phyloP scores from a whole-genome alignment of 2,329 filamentous ascomycete genomes.

The Sclerotinia trifoliorum region DNA sequence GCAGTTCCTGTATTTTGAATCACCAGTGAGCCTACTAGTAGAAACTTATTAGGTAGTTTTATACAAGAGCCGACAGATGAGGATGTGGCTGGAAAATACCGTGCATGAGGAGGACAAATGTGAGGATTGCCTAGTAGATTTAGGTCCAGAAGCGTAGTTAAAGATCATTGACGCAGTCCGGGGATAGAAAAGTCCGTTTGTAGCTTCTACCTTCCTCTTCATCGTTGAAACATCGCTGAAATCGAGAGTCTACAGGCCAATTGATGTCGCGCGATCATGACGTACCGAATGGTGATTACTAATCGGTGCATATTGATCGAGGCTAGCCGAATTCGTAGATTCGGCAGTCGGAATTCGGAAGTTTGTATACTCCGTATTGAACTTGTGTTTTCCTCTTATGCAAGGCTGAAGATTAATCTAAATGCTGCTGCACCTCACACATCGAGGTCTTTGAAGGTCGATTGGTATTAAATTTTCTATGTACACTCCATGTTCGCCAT shows the following conservation, averaged over 20 bases:
- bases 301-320: background rate
- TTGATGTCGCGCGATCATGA: background rate
- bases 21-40: background rate
- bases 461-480: too few relatives aligned
- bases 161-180: background rate
- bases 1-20: background rate
- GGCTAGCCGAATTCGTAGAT: background rate
- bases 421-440: too few relatives aligned
- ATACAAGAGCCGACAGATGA: background rate
- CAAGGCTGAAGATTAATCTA: constrained; percentile 8
- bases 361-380: too few relatives aligned
- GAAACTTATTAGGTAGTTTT: background rate
- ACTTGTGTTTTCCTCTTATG: background rate
- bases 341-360: too few relatives aligned
- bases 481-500: too few relatives aligned
- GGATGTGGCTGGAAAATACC: background rate
- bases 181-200: background rate
- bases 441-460: too few relatives aligned
- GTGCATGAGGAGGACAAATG: background rate
- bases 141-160: too few relatives aligned
- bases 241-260: background rate
- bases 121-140: background rate
- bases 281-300: background rate
- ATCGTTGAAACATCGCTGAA: constrained; percentile 14
- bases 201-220: background rate